Base-by-base conservation (phyloP, 352 stramenopile species). In the Globisporangium camurandrum region DNA sequence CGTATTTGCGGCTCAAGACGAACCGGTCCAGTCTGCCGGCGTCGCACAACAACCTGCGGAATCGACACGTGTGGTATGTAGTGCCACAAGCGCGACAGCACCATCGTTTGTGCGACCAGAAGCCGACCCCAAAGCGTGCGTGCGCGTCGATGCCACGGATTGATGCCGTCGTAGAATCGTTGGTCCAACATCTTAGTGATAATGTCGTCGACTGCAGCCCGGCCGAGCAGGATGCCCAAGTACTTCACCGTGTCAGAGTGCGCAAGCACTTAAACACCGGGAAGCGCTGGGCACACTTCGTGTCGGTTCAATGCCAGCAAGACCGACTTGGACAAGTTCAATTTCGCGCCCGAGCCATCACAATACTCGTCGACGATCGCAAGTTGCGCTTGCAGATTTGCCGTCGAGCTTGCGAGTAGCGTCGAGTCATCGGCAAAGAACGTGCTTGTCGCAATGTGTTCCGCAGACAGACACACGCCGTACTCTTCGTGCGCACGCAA, bases 371-470 rank as follows among this genome's bases (percentile, higher is more conserved):
- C 39, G 16, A 56, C 54, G 27, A 61, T 44, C 22, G n/a, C 46
- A 3, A 61, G 31, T 19, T 61, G 45, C 19, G 36, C 23, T n/a
- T 61, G 36, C 28, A 53, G 22, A 23, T 23, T 33, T 41, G 34
- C 5, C 24, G 56, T 31, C 16, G 46, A 56, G 23, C 31, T 39
- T 11, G 31, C 41, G 14, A 60, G 40, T 16, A 60, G n/a, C 4
- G 46, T 60, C 20, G 54, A 56, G 37, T 60, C 54, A 24, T 60
- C 54, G 16, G 54, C 54, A 20, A 56, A 60, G 44, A 60, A 60
- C n/a, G n/a, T n/a, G n/a, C n/a, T n/a, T n/a, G n/a, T n/a, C n/a
- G n/a, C n/a, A n/a, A n/a, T n/a, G n/a, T n/a, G n/a, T n/a, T n/a
- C n/a, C n/a, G n/a, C n/a, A n/a, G n/a, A n/a, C n/a, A n/a, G n/a